Evolutionary conservation across 2,329 filamentous ascomycete species (phyloP).

Genomic region (Penicillium digitatum): DNA sequence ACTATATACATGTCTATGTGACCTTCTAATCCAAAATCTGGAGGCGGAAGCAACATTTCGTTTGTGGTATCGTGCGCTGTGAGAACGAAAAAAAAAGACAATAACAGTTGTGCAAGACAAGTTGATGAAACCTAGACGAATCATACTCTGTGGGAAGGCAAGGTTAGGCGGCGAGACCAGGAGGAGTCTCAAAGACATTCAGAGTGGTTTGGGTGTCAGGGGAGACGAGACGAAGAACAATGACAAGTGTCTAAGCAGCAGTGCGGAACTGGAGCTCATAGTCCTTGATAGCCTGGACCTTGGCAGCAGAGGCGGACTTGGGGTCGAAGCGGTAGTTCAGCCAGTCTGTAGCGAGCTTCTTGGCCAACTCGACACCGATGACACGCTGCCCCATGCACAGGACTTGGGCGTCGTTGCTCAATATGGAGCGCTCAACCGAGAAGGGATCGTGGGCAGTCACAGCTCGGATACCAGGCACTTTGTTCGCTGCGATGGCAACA

Average conservation of each 20-base stretch:
- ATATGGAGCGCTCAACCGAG: conserved; percentile 71
- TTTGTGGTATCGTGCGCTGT: conserved; percentile 33
- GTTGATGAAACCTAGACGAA: neutral
- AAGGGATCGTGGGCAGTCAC: conserved; percentile 87
- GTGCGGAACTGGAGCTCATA: conserved; percentile 40
- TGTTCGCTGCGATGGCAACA: conserved; percentile 85
- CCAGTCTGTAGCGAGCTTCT: conserved; percentile 76
- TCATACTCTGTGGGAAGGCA: neutral
- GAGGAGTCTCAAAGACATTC: neutral
- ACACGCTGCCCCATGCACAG: conserved; percentile 83
- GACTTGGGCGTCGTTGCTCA: conserved; percentile 84
- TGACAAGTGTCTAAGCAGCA: conserved; percentile 11
- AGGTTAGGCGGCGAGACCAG: neutral
- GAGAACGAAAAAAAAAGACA: conserved; percentile 11
- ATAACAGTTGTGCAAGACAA: conserved; percentile 1
- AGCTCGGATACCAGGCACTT: conserved; percentile 77
- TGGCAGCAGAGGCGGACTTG: conserved; percentile 59
- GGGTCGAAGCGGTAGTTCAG: conserved; percentile 76
- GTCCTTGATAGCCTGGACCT: conserved; percentile 49
- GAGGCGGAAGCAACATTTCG: conserved; percentile 16
- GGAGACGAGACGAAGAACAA: neutral
- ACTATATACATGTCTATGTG: conserved; percentile 18
- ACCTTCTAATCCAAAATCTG: conserved; percentile 15
- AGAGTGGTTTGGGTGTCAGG: neutral
- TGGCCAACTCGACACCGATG: conserved; percentile 73